Conservation (phyloP, 257 asterid genomes). For the Solanum boliviense region DNA sequence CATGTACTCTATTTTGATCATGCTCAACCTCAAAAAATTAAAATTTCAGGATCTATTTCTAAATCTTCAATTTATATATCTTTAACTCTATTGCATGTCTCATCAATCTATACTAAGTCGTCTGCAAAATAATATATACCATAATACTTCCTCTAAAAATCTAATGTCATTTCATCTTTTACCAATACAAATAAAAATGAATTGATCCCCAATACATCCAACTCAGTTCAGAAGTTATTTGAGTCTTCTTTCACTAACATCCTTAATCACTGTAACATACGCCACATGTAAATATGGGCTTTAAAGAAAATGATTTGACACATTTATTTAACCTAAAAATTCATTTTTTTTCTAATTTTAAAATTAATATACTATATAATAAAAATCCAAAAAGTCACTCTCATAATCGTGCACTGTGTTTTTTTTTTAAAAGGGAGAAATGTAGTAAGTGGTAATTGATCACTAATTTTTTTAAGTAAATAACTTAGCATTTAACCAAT, state of each 20-base stretch:
- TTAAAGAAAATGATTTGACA: background rate
- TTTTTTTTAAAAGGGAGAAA: background rate
- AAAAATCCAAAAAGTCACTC: background rate
- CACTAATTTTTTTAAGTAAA: too few relatives aligned
- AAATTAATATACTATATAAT: too few relatives aligned
- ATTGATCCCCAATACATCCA: background rate
- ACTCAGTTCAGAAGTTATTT: background rate
- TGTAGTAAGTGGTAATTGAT: background rate
- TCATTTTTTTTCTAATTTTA: background rate
- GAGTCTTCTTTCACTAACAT: background rate
- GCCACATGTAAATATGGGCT: too few relatives aligned
- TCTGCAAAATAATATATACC: too few relatives aligned
- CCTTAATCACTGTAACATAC: too few relatives aligned
- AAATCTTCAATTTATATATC: background rate
- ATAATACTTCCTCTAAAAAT: too few relatives aligned
- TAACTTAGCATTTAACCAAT: background rate
- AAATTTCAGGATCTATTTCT: accelerated
- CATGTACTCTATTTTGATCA: background rate
- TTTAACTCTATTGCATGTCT: background rate
- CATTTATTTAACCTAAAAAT: background rate
- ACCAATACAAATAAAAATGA: background rate
- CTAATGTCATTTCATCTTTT: background rate
- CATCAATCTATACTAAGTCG: background rate
- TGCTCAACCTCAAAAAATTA: background rate
- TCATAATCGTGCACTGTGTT: too few relatives aligned